Conservation (phyloP, 768 basidiomycete species). For the Phaeotremella skinneri region DNA sequence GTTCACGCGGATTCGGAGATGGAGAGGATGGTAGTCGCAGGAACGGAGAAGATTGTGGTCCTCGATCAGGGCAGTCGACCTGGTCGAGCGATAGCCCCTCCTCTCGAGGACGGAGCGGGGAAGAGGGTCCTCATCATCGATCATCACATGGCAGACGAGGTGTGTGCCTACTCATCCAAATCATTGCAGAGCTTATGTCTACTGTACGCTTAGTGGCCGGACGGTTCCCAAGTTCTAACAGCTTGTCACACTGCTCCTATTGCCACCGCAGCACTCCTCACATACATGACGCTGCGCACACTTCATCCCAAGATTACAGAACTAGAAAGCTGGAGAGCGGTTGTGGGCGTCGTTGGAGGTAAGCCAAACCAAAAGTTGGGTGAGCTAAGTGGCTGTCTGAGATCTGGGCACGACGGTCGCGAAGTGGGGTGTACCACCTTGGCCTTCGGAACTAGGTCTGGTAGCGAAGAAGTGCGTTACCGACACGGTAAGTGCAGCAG, state of each 20-base stretch:
- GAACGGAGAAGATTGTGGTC: conserved; percentile 52
- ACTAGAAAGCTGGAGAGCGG: conserved; percentile 53
- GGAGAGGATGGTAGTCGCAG: conserved; percentile 40
- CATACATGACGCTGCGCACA: conserved; percentile 54
- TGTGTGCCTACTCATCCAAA: conserved; percentile 13
- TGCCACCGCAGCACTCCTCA: conserved; percentile 55
- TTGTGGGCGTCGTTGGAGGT: conserved; percentile 56
- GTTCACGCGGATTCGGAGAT: conserved; percentile 53
- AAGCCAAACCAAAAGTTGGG: too few species aligned
- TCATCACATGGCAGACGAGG: conserved; percentile 56
- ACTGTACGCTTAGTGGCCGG: conserved; percentile 47
- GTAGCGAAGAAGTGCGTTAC: conserved; percentile 43
- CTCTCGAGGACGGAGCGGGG: conserved; percentile 14
- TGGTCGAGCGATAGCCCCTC: conserved; percentile 50
- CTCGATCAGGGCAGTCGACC: conserved; percentile 58
- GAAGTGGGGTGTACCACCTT: conserved; percentile 46
- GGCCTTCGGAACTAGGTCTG: conserved; percentile 49
- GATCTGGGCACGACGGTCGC: conserved; percentile 44
- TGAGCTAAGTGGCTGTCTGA: too few species aligned
- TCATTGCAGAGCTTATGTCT: not conserved
- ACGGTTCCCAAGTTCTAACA: conserved; percentile 51
- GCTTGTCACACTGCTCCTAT: conserved; percentile 55
- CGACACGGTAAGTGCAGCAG: not conserved
- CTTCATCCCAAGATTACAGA: conserved; percentile 47
- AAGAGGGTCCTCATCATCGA: conserved; percentile 54